Conservation (phyloP, 306 rosid species). For the Vicia villosa region DNA sequence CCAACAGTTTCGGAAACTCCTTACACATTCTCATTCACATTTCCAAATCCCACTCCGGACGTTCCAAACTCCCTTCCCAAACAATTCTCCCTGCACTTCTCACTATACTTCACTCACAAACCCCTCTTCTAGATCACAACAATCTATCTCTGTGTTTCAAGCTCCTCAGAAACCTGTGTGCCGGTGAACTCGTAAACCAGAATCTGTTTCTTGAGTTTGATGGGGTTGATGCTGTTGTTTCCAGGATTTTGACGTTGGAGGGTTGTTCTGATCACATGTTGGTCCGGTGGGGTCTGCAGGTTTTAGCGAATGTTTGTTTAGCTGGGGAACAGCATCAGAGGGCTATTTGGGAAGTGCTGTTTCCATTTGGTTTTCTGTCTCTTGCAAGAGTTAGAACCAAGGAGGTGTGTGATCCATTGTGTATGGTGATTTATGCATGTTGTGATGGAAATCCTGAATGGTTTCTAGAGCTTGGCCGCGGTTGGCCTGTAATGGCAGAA, state of each 20-base stretch:
- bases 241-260: constrained; percentile 42
- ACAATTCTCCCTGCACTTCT: constrained; percentile 47
- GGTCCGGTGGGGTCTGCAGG: constrained; percentile 69
- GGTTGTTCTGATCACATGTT: constrained; percentile 42
- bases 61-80: constrained; percentile 49
- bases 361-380: constrained; percentile 46
- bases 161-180: constrained; percentile 72
- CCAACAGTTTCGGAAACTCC: constrained; percentile 41
- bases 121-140: not conserved
- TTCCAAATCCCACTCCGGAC: constrained; percentile 55
- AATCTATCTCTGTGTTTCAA: constrained; percentile 48
- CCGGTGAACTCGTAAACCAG: constrained; percentile 62
- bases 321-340: constrained; percentile 67
- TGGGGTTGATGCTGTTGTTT: constrained; percentile 53
- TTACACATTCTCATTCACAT: constrained; percentile 46
- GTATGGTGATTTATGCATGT: constrained; percentile 66
- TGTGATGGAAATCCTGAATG: constrained; percentile 58
- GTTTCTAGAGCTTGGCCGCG: constrained; percentile 47
- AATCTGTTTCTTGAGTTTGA: constrained; percentile 53
- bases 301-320: constrained; percentile 74
- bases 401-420: constrained; percentile 67
- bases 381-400: constrained; percentile 47
- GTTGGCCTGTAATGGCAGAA: constrained; percentile 50
- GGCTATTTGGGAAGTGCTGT: constrained; percentile 58
- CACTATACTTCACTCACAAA: constrained; percentile 28